Base-by-base conservation (phyloP, 73 alveolate genomes). In the Durusdinium trenchii region DNA sequence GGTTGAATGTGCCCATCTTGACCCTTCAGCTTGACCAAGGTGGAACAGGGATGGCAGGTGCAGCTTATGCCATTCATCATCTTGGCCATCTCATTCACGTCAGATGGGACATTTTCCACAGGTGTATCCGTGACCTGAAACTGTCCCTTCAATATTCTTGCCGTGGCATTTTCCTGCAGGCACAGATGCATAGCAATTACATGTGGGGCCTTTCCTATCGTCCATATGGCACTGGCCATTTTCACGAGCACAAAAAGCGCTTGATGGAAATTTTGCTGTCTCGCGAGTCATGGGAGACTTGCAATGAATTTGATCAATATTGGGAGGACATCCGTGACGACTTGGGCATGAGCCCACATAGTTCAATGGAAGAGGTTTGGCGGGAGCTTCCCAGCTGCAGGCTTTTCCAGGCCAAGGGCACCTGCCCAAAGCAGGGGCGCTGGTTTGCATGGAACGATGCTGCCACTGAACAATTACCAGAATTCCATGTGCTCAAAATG, bases 191-290 rank as follows among this genome's bases (percentile, higher is more conserved):
- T 32, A 4, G 61, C 42, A 43, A 7, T 18, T 76, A 76, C 87
- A 16, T 76, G 57, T 76, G 87, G 87, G n/a, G 61, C 10, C 61
- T 76, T 9, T 35, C 87, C 38, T 76, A 76, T 40, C 57, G 87
- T 12, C 87, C 87, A 12, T 76, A 42, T 30, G 87, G 87, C 12
- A 43, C 61, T 3, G 87, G 87, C 6, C 61, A 54, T 16, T 76
- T 26, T 36, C 36, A 12, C 26, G 87, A 76, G 40, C 61, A 40
- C 36, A 43, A 45, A 26, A 3, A 18, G 12, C 30, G 87, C 40
- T 12, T 76, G 43, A 26, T 76, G 87, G 61, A 76, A 47, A 60
- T 76, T 60, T 42, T 76, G 87, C 35, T 76, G 87, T 4, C n/a
- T 6, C 40, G 35, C 20, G 87, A 76, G 45, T 18, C 50, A 32